Conservation (phyloP, 1,139 yeast genomes). For the Dujonia santamariae region DNA sequence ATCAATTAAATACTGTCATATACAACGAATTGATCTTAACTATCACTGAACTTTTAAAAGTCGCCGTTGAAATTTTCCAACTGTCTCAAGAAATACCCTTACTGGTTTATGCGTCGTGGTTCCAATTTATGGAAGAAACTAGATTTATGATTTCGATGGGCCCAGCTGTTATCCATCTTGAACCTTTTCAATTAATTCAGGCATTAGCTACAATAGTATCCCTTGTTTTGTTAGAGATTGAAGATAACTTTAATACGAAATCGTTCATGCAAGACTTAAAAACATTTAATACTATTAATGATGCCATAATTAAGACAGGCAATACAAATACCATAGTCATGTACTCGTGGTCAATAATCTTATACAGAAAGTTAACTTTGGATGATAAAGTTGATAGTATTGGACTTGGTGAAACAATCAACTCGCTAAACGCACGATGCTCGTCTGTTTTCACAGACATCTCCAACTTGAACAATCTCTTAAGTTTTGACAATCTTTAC, state of each 20-base stretch:
- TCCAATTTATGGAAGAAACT: conserved; percentile 44
- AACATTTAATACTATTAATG: conserved; percentile 40
- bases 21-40: conserved; percentile 35
- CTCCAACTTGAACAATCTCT: conserved; percentile 34
- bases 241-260: conserved; percentile 40
- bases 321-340: conserved; percentile 47
- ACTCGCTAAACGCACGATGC: conserved; percentile 41
- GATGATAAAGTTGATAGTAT: conserved; percentile 2
- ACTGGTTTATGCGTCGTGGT: too few relatives aligned
- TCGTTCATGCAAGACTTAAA: conserved; percentile 40
- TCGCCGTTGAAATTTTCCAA: conserved; percentile 40
- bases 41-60: conserved; percentile 40
- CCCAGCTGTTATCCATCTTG: conserved; percentile 27
- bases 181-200: conserved; percentile 39
- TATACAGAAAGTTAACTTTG: conserved; percentile 50
- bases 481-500: conserved; percentile 52
- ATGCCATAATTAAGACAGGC: conserved; percentile 24
- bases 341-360: conserved; percentile 70
- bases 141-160: conserved; percentile 33
- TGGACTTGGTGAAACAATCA: conserved; percentile 19
- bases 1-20: conserved; percentile 21
- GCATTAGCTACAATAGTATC: conserved; percentile 49
- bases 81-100: conserved; percentile 30
- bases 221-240: conserved; percentile 53
- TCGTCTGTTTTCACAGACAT: conserved; percentile 48